These are phyloP conservation scores for Colletotrichum cordylinicola DNA, from an alignment of 2,329 filamentous ascomycete species.

Conservation along the genomic window DNA sequence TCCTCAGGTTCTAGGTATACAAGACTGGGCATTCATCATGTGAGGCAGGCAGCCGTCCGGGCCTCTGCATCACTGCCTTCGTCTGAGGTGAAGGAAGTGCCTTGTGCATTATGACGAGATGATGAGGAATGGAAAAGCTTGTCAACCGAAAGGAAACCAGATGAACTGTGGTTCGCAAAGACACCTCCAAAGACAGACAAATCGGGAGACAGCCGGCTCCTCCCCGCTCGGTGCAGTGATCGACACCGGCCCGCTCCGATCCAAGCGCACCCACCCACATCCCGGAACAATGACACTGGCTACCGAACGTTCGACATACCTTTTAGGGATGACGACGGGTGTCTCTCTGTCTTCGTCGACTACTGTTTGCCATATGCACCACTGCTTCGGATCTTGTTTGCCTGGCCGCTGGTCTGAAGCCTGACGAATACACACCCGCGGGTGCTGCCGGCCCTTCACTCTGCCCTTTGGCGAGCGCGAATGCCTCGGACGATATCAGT, in stretches of 20 bases:
- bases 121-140: not conserved
- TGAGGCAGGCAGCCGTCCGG: not conserved
- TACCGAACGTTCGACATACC: not conserved
- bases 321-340: not conserved
- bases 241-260: constrained; percentile 19
- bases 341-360: not conserved
- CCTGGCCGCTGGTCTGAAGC: not conserved
- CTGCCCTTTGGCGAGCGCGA: not conserved
- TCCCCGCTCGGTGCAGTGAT: not conserved
- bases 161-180: not conserved
- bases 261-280: constrained; percentile 2
- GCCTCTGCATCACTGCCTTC: not conserved
- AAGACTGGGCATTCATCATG: not conserved
- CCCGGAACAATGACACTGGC: not conserved
- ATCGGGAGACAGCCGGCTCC: not conserved
- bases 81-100: not conserved
- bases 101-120: not conserved
- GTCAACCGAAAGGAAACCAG: not conserved
- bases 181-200: not conserved
- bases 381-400: not conserved
- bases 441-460: not conserved
- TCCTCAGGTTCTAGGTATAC: not conserved
- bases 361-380: not conserved
- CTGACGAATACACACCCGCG: not conserved
- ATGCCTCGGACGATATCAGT: not conserved